Conservation (phyloP, 2,329 filamentous ascomycete genomes). For the Penicillium concentricum region DNA sequence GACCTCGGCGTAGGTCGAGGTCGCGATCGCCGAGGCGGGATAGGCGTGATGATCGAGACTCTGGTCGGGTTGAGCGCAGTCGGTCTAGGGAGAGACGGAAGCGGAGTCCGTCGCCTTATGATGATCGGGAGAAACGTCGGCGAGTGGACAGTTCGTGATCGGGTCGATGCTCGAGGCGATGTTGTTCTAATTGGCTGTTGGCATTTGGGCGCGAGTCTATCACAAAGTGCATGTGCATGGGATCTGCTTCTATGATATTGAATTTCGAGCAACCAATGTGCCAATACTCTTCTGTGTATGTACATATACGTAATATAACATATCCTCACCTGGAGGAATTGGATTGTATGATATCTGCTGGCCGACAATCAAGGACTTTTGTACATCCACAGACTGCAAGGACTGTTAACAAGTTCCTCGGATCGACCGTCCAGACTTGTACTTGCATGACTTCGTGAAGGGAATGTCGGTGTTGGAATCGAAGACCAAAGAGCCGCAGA, state of each 20-base stretch:
- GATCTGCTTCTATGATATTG: conserved; percentile 9
- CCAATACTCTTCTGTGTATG: not conserved
- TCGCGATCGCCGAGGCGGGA: conserved; percentile 52
- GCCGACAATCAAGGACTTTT: conserved; percentile 8
- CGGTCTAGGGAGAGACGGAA: conserved; percentile 47
- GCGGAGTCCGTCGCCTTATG: conserved; percentile 44
- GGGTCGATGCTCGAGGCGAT: not conserved
- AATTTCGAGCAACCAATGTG: conserved; percentile 17
- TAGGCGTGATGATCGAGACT: conserved; percentile 38
- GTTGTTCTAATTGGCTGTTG: conserved; percentile 13
- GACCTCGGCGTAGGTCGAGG: conserved; percentile 36
- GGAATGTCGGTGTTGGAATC: not conserved
- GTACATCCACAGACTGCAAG: conserved; percentile 3
- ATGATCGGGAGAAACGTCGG: conserved; percentile 44
- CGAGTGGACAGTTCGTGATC: conserved; percentile 32
- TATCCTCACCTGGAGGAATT: conserved; percentile 20
- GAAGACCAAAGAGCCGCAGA: not conserved
- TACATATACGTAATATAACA: conserved; percentile 8
- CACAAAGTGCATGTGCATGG: conserved; percentile 16
- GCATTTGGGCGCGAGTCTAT: conserved; percentile 20
- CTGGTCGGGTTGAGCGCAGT: conserved; percentile 43
- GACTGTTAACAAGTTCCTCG: not conserved
- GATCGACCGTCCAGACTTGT: not conserved
- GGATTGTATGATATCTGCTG: conserved; percentile 10
- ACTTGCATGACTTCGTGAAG: conserved; percentile 11